Evolutionary conservation across 2,329 filamentous ascomycete species (phyloP).

Genomic region (Ascochyta rabiei): DNA sequence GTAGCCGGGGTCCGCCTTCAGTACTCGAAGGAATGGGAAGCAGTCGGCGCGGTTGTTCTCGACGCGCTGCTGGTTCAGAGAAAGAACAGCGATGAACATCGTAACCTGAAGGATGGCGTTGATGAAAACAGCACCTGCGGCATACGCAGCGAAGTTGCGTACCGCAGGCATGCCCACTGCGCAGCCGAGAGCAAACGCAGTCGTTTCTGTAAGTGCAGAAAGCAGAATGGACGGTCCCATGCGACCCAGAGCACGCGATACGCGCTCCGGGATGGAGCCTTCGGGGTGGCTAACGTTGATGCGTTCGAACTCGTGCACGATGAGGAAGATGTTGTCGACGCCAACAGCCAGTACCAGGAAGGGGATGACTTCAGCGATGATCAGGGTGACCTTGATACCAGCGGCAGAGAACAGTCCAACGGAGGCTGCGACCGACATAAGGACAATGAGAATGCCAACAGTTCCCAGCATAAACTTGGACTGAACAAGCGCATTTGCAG

Average conservation of each 20-base stretch:
- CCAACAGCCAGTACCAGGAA: constrained; percentile 96
- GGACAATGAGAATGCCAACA: constrained; percentile 89
- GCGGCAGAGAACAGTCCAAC: constrained; percentile 93
- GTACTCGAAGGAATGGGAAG: constrained; percentile 85
- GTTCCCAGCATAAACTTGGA: constrained; percentile 97
- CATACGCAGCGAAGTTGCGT: constrained; percentile 95
- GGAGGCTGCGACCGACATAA: constrained; percentile 96
- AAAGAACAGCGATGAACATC: constrained; percentile 91
- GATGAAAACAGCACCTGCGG: constrained; percentile 93
- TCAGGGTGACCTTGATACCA: constrained; percentile 92
- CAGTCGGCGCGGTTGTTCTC: constrained; percentile 90
- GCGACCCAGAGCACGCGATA: constrained; percentile 86
- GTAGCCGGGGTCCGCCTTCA: constrained; percentile 72
- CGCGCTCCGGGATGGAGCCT: constrained; percentile 81
- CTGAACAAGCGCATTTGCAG: constrained; percentile 83
- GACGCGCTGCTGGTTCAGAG: constrained; percentile 88
- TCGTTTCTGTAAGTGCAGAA: constrained; percentile 91
- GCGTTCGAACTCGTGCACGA: constrained; percentile 96
- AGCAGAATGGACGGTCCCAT: constrained; percentile 97
- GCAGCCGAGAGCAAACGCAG: constrained; percentile 88
- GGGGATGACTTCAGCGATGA: constrained; percentile 97
- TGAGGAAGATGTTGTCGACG: constrained; percentile 98
- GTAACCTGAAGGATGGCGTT: constrained; percentile 97
- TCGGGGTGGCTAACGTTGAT: constrained; percentile 93
- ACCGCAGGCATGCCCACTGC: constrained; percentile 98